Evolutionary conservation across 345 rosid genomes (phyloP).

Genomic region (Microcos paniculata): DNA sequence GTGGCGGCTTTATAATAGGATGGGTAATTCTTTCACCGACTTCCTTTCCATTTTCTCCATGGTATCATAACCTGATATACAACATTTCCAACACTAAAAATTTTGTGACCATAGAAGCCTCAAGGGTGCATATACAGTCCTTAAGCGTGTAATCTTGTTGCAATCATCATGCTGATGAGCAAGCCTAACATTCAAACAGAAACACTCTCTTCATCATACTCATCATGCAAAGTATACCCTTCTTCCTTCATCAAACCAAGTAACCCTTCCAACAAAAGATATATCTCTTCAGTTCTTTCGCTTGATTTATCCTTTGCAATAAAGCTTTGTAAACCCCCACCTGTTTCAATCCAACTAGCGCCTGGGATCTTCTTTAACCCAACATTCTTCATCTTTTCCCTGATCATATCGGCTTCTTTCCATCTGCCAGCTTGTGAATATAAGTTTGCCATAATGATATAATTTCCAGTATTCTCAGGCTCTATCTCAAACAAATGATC

Average conservation of each 20-base stretch:
- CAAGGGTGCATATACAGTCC: neutral
- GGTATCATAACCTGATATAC: too few relatives aligned
- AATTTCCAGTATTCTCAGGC: conserved; percentile 76
- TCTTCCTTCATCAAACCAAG: conserved; percentile 47
- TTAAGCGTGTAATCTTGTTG: neutral
- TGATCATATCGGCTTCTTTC: conserved; percentile 72
- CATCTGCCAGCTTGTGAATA: conserved; percentile 80
- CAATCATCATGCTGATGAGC: neutral
- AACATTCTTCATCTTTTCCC: conserved; percentile 51
- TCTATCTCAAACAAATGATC: conserved; percentile 67
- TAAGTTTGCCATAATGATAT: conserved; percentile 72
- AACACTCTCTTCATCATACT: conserved; percentile 29
- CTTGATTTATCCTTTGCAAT: conserved; percentile 44
- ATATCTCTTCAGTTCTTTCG: conserved; percentile 44
- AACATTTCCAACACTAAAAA: too few relatives aligned
- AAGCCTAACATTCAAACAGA: conserved; percentile 9
- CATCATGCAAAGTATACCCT: conserved; percentile 35
- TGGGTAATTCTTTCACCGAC: too few relatives aligned
- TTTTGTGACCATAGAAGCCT: neutral
- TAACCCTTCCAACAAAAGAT: conserved; percentile 38
- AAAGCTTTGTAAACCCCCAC: conserved; percentile 42
- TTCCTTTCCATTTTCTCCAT: too few relatives aligned
- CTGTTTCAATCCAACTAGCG: conserved; percentile 69
- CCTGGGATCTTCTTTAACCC: conserved; percentile 82
- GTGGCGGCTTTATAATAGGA: too few relatives aligned